phyloP scores from a whole-genome alignment of 257 asterid species.

The Solanum dulcamara region DNA sequence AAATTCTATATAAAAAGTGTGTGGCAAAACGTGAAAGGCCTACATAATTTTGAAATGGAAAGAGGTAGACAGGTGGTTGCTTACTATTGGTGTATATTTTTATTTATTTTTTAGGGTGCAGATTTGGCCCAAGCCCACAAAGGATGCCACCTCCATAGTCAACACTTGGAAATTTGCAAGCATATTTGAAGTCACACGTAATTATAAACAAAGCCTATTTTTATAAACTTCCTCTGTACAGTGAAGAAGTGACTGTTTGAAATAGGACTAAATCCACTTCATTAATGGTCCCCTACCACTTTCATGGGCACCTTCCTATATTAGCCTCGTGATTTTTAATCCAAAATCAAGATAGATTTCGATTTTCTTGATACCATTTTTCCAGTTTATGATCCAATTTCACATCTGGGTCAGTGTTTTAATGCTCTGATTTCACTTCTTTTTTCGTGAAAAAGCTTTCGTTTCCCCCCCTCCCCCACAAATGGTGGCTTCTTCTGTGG shows the following conservation, averaged over 20 bases:
- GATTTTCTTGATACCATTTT: background rate
- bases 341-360: background rate
- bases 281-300: background rate
- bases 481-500: slow-evolving; percentile 16
- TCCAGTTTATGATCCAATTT: background rate
- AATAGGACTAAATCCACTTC: background rate
- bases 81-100: background rate
- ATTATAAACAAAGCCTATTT: background rate
- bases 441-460: background rate
- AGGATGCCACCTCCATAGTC: background rate
- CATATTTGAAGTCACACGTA: background rate
- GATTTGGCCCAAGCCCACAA: background rate
- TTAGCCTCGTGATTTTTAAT: background rate
- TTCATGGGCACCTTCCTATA: background rate
- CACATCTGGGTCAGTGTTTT: background rate
- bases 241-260: background rate
- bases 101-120: background rate
- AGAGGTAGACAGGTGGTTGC: background rate
- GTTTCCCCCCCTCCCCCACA: no score
- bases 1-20: no score
- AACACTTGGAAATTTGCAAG: background rate
- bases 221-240: background rate
- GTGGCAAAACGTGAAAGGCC: background rate
- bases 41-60: background rate
- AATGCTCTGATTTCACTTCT: background rate